Evolutionary conservation across 2,329 filamentous ascomycete species (phyloP).

Genomic region (Biscogniauxia sp.): DNA sequence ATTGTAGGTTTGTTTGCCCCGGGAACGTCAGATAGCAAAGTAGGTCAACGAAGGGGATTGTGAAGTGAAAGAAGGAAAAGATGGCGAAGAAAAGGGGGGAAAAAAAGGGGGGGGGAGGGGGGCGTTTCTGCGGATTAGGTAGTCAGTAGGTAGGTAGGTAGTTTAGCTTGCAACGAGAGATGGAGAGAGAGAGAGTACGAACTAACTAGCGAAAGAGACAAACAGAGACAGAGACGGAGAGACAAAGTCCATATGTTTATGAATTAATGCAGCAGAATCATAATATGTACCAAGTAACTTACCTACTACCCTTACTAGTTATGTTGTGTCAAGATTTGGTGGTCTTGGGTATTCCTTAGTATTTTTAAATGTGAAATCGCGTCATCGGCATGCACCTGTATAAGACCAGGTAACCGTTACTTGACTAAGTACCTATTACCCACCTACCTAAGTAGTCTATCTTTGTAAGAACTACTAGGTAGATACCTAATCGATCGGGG

Average conservation of each 20-base stretch:
- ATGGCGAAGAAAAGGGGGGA: no score
- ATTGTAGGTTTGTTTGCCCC: constrained; percentile 15
- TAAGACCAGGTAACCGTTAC: no score
- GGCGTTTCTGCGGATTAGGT: background rate
- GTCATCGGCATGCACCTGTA: background rate
- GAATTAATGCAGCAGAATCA: no score
- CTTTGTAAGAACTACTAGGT: no score
- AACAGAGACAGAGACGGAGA: no score
- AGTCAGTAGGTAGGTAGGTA: no score
- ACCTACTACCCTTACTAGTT: no score
- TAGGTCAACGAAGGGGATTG: background rate
- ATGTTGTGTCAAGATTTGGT: background rate
- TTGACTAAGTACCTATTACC: background rate
- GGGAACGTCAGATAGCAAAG: background rate
- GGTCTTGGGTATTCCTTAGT: background rate
- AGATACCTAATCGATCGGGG: background rate
- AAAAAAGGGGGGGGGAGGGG: no score
- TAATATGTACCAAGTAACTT: no score
- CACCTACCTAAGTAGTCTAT: no score
- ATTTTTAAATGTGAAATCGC: background rate
- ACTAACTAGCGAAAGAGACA: no score
- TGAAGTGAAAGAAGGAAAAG: background rate
- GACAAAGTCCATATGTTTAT: no score
- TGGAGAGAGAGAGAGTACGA: background rate
- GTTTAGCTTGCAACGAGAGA: background rate